Evolutionary conservation across 371 early-diverging fungal species (phyloP), one percentile per base, ranked within the genome.

Genomic region (Umbelopsis sp.): DNA sequence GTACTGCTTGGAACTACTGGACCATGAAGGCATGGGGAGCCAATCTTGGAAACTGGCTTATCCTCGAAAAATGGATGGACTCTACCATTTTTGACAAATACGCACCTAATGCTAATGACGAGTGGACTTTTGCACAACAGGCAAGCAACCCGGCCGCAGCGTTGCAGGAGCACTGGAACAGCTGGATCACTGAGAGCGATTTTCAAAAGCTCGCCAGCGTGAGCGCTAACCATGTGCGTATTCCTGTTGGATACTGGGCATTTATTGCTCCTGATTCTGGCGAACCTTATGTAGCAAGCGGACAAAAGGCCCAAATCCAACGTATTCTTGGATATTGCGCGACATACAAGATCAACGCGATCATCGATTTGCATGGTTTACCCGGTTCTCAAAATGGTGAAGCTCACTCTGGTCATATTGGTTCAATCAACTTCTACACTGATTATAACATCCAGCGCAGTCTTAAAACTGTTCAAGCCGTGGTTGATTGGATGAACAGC

Each of bases 361-460:
- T 87, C 53, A 69, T 89, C n/a, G 89, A 91, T 46, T 67, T 91
- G 45, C 89, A 89, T 65, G 86, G 84, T 9, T 82, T 81, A 0
- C 90, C 90, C 8, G 89, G 90, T 2, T 86, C 87, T 44, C 89
- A 86, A 63, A 86, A 86, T 46, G 86, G 86, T 8, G 76, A 83
- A 72, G 80, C 75, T 48, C 84, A 84, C 46, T 80, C 79, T 22
- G 86, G 86, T 20, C 72, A 65, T n/a, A 65, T 52, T 38, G 72
- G 72, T 8, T 24, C 66, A 1, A 74, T 74, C 29, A 62, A 62
- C 2, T 76, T 76, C 35, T 76, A 70, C 37, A 65, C 72, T 12
- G 24, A 41, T 9, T 69, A 76, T 48, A 76, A 76, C 24, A 70
- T 74, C n/a, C 35, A 72, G 9, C 70, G 77, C 14, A 44, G 66